A percentile compares a stretch with the other conserved stretches of the same genome.
These are phyloP conservation scores for Sicyos edulis DNA, from an alignment of 306 rosid genomes.

Conservation along the genomic window DNA sequence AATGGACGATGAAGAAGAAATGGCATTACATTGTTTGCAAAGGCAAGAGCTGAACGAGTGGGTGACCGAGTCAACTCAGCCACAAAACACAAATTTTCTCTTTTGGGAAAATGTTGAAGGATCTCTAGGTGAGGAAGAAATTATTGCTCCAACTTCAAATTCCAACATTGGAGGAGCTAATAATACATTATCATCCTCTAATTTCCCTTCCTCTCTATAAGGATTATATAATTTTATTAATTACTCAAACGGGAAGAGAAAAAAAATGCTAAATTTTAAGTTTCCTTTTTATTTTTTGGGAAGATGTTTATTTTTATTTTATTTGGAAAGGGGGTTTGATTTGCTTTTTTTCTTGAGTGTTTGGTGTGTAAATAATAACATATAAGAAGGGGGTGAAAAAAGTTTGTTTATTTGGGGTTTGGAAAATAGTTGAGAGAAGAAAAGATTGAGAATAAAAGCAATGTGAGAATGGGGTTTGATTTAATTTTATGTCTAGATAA, in stretches of 20 bases:
- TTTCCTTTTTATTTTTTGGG: background rate
- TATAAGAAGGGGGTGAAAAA: background rate
- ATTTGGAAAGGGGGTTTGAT: background rate
- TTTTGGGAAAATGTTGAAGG: slow-evolving; percentile 77
- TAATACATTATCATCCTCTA: slow-evolving; percentile 37
- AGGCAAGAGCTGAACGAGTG: slow-evolving; percentile 66
- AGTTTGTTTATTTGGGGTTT: slow-evolving; percentile 17
- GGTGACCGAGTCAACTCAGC: slow-evolving; percentile 51
- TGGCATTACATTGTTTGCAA: slow-evolving; percentile 55
- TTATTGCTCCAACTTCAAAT: slow-evolving; percentile 35
- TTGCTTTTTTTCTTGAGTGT: background rate
- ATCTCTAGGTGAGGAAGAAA: slow-evolving; percentile 37
- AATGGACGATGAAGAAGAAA: slow-evolving; percentile 49
- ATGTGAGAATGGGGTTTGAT: slow-evolving; percentile 16
- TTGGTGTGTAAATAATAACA: slow-evolving; percentile 18
- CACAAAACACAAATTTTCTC: slow-evolving; percentile 61
- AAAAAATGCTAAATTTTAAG: slow-evolving; percentile 4
- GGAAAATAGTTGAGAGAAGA: slow-evolving; percentile 13
- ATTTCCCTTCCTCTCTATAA: slow-evolving; percentile 65
- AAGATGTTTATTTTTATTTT: background rate
- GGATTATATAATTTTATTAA: slow-evolving; percentile 16
- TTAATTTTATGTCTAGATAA: slow-evolving; percentile 12
- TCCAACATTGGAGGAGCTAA: slow-evolving; percentile 36
- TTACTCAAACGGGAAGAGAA: background rate
- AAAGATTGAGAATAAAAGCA: background rate